A percentile compares a stretch with the other conserved stretches of the same genome.
These are phyloP conservation scores for Clonostachys rosea DNA, from an alignment of 2,329 filamentous ascomycete genomes.

Conservation along the genomic window DNA sequence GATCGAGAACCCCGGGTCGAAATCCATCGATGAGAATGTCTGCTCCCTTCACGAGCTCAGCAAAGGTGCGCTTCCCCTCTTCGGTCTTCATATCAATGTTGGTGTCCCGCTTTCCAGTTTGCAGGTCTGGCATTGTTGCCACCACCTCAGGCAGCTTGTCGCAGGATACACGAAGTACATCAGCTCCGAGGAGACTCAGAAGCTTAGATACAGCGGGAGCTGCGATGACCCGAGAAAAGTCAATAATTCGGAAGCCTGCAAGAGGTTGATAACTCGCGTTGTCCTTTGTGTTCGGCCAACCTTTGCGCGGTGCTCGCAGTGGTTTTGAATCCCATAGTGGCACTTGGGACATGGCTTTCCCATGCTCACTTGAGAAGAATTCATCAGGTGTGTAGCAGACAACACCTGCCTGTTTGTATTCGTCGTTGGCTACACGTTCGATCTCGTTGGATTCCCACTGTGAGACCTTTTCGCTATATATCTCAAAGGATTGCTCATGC, in stretches of 20 bases:
- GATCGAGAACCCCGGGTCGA: conserved; percentile 39
- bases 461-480: no score
- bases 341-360: background rate
- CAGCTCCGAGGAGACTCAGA: conserved; percentile 39
- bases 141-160: conserved; percentile 31
- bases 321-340: conserved; percentile 16
- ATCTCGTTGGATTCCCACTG: no score
- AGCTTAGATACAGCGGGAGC: conserved; percentile 34
- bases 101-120: conserved; percentile 43
- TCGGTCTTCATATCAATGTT: conserved; percentile 32
- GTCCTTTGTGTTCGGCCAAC: conserved; percentile 25
- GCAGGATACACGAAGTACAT: conserved; percentile 36
- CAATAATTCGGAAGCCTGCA: conserved; percentile 40
- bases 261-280: conserved; percentile 31
- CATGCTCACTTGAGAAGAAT: background rate
- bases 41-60: conserved; percentile 33
- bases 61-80: no score
- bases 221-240: conserved; percentile 41
- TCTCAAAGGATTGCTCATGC: no score
- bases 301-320: no score
- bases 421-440: no score
- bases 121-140: conserved; percentile 35
- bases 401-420: conserved; percentile 14
- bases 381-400: background rate
- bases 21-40: conserved; percentile 47